Evolutionary conservation across 768 basidiomycete genomes (phyloP).

Genomic region (Tulasnella sp.): DNA sequence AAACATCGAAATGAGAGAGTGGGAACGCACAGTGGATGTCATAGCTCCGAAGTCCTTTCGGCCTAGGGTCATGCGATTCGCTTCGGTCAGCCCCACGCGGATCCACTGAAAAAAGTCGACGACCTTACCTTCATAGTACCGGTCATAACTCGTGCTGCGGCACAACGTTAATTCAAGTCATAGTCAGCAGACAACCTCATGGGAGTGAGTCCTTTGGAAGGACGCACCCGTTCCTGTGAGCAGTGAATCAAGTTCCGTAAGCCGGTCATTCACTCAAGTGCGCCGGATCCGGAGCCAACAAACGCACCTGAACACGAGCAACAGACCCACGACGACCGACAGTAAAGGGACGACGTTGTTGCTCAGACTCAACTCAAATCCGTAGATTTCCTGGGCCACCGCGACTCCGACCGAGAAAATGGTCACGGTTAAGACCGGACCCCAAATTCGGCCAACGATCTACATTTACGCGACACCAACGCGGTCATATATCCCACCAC

Average conservation of each 20-base stretch:
- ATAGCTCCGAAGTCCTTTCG: constrained; percentile 73
- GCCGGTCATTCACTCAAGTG: constrained; percentile 14
- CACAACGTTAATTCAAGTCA: constrained; percentile 32
- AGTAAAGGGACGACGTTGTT: constrained; percentile 59
- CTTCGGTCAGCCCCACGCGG: too few species aligned
- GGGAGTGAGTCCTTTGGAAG: neutral
- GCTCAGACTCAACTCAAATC: neutral
- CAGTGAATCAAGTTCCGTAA: neutral
- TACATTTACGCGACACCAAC: constrained; percentile 34
- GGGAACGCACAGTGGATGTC: constrained; percentile 51
- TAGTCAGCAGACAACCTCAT: constrained; percentile 26
- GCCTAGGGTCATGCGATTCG: neutral
- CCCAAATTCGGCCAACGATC: constrained; percentile 67
- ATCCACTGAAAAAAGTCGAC: too few species aligned
- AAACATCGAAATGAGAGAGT: constrained; percentile 17
- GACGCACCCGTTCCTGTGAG: constrained; percentile 60
- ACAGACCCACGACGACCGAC: constrained; percentile 86
- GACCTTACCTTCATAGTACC: constrained; percentile 71
- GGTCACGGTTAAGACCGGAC: constrained; percentile 81
- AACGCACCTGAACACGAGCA: constrained; percentile 34
- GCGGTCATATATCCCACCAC: neutral
- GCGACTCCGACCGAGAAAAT: constrained; percentile 53
- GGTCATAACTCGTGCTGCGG: constrained; percentile 74
- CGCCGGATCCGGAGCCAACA: constrained; percentile 20
- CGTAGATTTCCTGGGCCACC: constrained; percentile 28